Evolutionary conservation across 1,284 basidiomycete species (phyloP).

Genomic region (Trametes versicolor): DNA sequence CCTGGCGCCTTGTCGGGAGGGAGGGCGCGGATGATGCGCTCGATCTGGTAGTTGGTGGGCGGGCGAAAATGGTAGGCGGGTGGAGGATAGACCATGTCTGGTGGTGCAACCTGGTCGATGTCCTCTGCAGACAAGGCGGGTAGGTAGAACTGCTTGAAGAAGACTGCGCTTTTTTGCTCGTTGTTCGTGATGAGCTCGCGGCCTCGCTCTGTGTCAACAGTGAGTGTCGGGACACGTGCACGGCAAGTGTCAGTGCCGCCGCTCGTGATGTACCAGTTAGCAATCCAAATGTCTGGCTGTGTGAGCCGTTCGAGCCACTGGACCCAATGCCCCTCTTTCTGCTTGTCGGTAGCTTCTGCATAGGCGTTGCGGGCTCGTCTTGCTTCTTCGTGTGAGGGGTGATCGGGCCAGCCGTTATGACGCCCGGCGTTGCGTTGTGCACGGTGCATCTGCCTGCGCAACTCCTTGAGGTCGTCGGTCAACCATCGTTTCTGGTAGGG

Average conservation of each 20-base stretch:
- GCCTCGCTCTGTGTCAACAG: neutral
- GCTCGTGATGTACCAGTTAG: neutral
- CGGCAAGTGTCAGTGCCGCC: neutral
- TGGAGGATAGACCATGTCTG: neutral
- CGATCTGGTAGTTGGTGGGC: neutral
- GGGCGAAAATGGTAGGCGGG: neutral
- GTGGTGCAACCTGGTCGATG: neutral
- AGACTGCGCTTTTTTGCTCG: neutral
- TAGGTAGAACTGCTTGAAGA: constrained; percentile 1
- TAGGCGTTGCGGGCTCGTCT: neutral
- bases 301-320: neutral
- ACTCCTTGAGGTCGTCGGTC: neutral
- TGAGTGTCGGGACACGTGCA: neutral
- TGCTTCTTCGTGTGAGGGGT: neutral
- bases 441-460: neutral
- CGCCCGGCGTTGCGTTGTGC: neutral
- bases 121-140: neutral
- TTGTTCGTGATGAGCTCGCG: neutral
- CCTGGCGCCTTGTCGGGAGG: neutral
- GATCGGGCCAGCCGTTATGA: neutral
- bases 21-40: neutral
- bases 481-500: constrained; percentile 1
- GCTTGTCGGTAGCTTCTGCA: neutral
- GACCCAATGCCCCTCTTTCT: neutral
- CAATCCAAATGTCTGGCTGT: neutral